Evolutionary conservation across 2,329 filamentous ascomycete genomes (phyloP).

Genomic region (Phialophora chinensis): DNA sequence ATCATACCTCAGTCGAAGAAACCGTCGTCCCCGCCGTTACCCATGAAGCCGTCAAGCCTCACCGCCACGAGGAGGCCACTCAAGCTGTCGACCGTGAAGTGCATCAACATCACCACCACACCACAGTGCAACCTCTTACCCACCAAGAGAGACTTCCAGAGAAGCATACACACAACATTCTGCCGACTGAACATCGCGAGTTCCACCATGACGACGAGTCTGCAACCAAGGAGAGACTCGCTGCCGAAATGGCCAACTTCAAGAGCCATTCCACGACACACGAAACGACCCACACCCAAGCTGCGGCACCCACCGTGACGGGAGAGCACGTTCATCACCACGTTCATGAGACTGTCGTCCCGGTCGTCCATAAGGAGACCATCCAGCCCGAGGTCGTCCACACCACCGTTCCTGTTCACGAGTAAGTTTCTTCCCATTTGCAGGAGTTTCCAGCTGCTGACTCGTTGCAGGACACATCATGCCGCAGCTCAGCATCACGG

Average conservation of each 20-base stretch:
- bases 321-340: constrained; percentile 67
- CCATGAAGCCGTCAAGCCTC: constrained; percentile 65
- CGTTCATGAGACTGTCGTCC: constrained; percentile 72
- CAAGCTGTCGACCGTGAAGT: constrained; percentile 71
- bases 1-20: constrained; percentile 74
- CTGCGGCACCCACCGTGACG: constrained; percentile 56
- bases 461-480: constrained; percentile 58
- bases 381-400: constrained; percentile 67
- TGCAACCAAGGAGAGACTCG: constrained; percentile 55
- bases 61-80: constrained; percentile 66
- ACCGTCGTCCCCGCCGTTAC: constrained; percentile 65
- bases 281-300: constrained; percentile 57
- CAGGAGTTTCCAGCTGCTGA: background rate
- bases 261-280: constrained; percentile 56
- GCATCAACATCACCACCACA: constrained; percentile 75
- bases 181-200: constrained; percentile 64
- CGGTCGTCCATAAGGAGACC: constrained; percentile 72
- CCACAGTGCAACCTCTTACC: constrained; percentile 68
- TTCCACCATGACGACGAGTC: constrained; percentile 65
- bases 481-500: constrained; percentile 70
- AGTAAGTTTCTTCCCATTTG: constrained; percentile 47
- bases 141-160: constrained; percentile 65
- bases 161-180: constrained; percentile 65
- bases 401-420: constrained; percentile 74
- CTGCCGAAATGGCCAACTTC: constrained; percentile 62